Evolutionary conservation across 352 stramenopile genomes (phyloP).

Genomic region (Phytopythium boreale): DNA sequence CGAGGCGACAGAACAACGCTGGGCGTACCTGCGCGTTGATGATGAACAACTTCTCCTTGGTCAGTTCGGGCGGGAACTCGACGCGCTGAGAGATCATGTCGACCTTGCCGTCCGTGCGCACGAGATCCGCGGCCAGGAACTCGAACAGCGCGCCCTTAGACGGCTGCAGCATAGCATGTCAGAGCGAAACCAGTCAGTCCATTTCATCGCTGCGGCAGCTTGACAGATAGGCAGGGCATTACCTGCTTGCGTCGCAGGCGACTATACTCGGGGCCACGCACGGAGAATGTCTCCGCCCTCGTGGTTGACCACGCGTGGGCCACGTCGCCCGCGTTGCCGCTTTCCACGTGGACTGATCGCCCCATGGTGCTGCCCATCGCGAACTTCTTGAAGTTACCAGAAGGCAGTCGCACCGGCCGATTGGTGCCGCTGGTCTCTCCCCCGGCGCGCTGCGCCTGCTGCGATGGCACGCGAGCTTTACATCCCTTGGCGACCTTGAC

Average conservation of each 20-base stretch:
- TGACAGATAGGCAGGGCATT: neutral
- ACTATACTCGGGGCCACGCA: conserved; percentile 81
- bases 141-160: conserved; percentile 66
- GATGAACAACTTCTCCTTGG: conserved; percentile 66
- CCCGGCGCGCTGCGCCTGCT: neutral
- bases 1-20: neutral
- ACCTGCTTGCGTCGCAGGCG: conserved; percentile 80
- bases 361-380: conserved; percentile 54
- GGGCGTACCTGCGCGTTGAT: conserved; percentile 71
- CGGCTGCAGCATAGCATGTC: conserved; percentile 19
- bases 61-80: conserved; percentile 52
- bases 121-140: conserved; percentile 71
- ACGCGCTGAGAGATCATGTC: conserved; percentile 77
- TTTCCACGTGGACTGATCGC: conserved; percentile 40
- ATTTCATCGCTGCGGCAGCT: neutral
- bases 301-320: conserved; percentile 52
- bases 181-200: neutral
- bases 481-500: neutral
- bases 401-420: neutral
- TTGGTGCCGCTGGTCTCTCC: neutral
- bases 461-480: neutral
- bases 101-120: conserved; percentile 66
- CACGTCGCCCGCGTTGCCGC: conserved; percentile 44
- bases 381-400: conserved; percentile 35
- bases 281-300: conserved; percentile 56